Percentiles rank a stretch among this genome's conserved stretches.
Evolutionary conservation across 805 yeast genomes (phyloP).

Genomic region (Ogataea henricii): DNA sequence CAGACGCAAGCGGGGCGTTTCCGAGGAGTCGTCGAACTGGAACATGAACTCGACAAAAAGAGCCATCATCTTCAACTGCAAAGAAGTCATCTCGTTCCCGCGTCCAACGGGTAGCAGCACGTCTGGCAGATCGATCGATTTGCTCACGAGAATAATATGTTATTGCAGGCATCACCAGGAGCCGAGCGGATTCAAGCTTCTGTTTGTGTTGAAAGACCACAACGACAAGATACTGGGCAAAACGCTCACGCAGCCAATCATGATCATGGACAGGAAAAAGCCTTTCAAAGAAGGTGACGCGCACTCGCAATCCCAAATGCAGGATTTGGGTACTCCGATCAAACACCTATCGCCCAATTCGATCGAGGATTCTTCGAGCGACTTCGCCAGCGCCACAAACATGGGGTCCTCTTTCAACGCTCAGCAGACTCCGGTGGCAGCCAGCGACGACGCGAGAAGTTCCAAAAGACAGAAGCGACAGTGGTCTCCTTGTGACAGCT

Average conservation of each 20-base stretch:
- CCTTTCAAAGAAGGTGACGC: constrained; percentile 43
- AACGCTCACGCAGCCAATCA: constrained; percentile 68
- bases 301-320: constrained; percentile 7
- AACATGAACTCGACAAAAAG: constrained; percentile 71
- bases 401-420: constrained; percentile 6
- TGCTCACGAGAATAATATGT: constrained; percentile 81
- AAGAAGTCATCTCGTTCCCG: constrained; percentile 78
- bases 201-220: constrained; percentile 66
- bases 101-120: constrained; percentile 45
- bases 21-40: constrained; percentile 77
- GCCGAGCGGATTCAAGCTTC: constrained; percentile 75
- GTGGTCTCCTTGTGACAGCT: constrained; percentile 32
- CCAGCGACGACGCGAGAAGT: constrained; percentile 13
- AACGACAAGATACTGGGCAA: constrained; percentile 69
- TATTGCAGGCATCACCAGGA: constrained; percentile 96
- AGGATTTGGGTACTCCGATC: neutral
- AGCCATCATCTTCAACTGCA: constrained; percentile 88
- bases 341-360: constrained; percentile 20
- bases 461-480: constrained; percentile 37
- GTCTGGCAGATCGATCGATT: constrained; percentile 43
- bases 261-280: constrained; percentile 95
- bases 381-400: constrained; percentile 24
- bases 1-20: constrained; percentile 80
- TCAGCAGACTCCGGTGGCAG: neutral
- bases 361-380: constrained; percentile 37